phyloP scores from a whole-genome alignment of 768 basidiomycete species.

The Rhodotorula taiwanensis region DNA sequence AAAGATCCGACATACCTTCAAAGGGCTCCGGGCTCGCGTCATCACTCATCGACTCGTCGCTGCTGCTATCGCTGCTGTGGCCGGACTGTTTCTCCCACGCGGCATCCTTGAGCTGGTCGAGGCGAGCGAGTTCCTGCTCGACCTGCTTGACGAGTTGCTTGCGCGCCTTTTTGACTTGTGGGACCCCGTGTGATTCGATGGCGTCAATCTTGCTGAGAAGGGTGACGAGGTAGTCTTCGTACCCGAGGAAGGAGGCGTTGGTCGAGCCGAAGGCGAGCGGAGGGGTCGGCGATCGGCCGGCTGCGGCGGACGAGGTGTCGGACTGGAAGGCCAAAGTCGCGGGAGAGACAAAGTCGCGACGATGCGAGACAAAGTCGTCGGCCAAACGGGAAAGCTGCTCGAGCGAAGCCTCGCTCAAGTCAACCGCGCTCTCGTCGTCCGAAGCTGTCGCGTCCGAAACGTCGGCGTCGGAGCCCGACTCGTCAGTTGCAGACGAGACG shows the following conservation, averaged over 20 bases:
- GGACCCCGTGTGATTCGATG: constrained; percentile 14
- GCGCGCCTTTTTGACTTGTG: constrained; percentile 19
- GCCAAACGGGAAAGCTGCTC: constrained; percentile 48
- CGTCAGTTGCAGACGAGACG: background rate
- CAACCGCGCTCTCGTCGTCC: background rate
- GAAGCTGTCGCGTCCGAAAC: background rate
- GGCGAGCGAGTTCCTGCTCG: constrained; percentile 15
- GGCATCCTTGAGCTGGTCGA: constrained; percentile 17
- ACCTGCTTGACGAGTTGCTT: constrained; percentile 22
- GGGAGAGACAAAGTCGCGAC: constrained; percentile 46
- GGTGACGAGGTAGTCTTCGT: constrained; percentile 30
- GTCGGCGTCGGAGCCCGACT: background rate
- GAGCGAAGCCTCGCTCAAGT: background rate
- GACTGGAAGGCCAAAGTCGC: constrained; percentile 39
- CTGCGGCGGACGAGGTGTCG: background rate
- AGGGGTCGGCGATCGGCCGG: constrained; percentile 29
- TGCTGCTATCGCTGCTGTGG: background rate
- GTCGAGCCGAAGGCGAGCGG: constrained; percentile 56
- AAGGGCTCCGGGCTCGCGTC: background rate
- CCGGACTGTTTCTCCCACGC: constrained; percentile 23
- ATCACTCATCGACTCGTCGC: background rate
- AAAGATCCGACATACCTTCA: too few species aligned
- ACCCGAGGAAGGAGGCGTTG: constrained; percentile 20
- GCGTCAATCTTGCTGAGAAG: constrained; percentile 25
- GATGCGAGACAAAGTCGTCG: constrained; percentile 50